phyloP scores from a whole-genome alignment of 768 basidiomycete species.

The Rhodotorula toruloides region DNA sequence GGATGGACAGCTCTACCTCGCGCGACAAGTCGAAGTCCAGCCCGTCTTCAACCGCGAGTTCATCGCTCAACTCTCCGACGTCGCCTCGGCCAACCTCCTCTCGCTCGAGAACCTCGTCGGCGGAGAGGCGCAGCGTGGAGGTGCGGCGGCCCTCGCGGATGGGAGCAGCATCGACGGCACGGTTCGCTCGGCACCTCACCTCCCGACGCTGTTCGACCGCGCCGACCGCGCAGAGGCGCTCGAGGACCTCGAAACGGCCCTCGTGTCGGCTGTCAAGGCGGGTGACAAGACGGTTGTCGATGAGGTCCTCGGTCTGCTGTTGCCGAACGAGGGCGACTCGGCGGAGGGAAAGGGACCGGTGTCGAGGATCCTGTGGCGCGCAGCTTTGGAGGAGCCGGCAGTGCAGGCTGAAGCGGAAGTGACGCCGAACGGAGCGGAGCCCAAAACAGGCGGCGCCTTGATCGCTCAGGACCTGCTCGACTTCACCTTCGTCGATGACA shows the following conservation, averaged over 20 bases:
- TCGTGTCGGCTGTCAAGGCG: constrained; percentile 46
- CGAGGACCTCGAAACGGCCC: constrained; percentile 43
- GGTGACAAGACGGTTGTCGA: constrained; percentile 84
- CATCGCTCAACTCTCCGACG: constrained; percentile 86
- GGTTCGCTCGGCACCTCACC: constrained; percentile 31
- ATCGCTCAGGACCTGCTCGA: constrained; percentile 68
- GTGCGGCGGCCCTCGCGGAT: constrained; percentile 31
- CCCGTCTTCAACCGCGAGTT: constrained; percentile 58
- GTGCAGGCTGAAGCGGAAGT: constrained; percentile 45
- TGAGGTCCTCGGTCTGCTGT: constrained; percentile 68
- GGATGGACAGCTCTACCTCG: constrained; percentile 93
- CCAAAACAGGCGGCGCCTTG: background rate
- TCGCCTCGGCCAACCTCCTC: constrained; percentile 56
- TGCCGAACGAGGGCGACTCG: constrained; percentile 54
- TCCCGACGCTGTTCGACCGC: constrained; percentile 42
- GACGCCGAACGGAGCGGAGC: constrained; percentile 63
- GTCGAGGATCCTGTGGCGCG: constrained; percentile 91
- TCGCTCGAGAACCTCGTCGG: constrained; percentile 74
- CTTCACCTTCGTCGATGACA: constrained; percentile 88
- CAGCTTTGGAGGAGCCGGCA: constrained; percentile 65
- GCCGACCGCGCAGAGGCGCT: constrained; percentile 44
- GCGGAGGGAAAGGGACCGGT: constrained; percentile 62
- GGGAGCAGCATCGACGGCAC: constrained; percentile 39
- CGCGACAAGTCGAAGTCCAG: constrained; percentile 96
- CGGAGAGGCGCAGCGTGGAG: constrained; percentile 51